A percentile compares a stretch with the other conserved stretches of the same genome.
These are phyloP conservation scores for Priceomyces fermenticarens DNA, from an alignment of 805 yeast species.

Conservation along the genomic window DNA sequence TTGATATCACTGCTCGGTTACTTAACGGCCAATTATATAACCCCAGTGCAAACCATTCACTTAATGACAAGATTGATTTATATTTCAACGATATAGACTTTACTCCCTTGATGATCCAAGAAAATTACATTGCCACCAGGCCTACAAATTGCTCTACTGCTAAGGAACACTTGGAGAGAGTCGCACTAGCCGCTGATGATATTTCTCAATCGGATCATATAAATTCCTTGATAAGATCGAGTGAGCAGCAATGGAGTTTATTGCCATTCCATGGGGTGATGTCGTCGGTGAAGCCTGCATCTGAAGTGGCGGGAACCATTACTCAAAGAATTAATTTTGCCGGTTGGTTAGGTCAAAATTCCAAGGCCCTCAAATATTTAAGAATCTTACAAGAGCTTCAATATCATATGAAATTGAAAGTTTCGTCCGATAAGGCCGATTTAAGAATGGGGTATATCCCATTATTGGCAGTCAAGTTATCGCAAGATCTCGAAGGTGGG, in stretches of 20 bases:
- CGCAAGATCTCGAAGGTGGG: constrained; percentile 52
- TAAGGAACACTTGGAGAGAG: constrained; percentile 55
- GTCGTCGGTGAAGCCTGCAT: constrained; percentile 81
- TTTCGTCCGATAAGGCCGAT: constrained; percentile 72
- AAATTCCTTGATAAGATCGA: constrained; percentile 77
- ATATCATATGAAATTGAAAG: constrained; percentile 77
- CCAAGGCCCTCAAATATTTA: constrained; percentile 73
- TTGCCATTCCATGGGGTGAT: constrained; percentile 87
- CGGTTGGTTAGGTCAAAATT: constrained; percentile 85
- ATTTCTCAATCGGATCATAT: constrained; percentile 84
- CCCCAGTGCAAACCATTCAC: constrained; percentile 46
- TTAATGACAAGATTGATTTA: constrained; percentile 81
- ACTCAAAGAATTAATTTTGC: constrained; percentile 75
- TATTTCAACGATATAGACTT: constrained; percentile 94
- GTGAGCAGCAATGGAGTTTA: constrained; percentile 92
- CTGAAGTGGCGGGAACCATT: constrained; percentile 68
- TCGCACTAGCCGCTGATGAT: constrained; percentile 79
- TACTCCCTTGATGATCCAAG: constrained; percentile 94
- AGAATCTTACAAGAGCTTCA: constrained; percentile 84
- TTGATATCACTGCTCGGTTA: constrained; percentile 76
- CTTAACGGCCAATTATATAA: constrained; percentile 59
- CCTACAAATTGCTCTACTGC: constrained; percentile 49
- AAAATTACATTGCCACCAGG: constrained; percentile 71
- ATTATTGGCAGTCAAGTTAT: constrained; percentile 51
- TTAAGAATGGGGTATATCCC: constrained; percentile 78